A percentile compares a stretch with the other conserved stretches of the same genome.
Evolutionary conservation across 2,329 filamentous ascomycete genomes (phyloP).

Genomic region (Achaetomium macrosporum): DNA sequence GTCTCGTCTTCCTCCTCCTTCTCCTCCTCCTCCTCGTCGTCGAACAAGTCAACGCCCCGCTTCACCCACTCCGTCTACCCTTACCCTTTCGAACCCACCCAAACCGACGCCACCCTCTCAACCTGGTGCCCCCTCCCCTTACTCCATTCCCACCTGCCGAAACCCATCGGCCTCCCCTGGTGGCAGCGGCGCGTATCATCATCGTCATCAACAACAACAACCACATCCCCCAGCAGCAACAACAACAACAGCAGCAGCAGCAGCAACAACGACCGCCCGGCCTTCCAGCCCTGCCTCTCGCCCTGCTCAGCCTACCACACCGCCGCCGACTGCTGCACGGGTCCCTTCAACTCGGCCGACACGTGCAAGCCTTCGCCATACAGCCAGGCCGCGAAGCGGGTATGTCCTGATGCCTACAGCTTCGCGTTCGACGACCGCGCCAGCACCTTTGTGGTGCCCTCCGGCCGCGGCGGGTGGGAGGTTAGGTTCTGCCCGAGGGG

Average conservation of each 20-base stretch:
- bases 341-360: slow-evolving; percentile 56
- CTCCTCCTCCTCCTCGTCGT: background rate
- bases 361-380: slow-evolving; percentile 64
- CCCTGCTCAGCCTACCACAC: slow-evolving; percentile 65
- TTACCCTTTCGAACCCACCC: slow-evolving; percentile 56
- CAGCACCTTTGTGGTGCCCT: slow-evolving; percentile 57
- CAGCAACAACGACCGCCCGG: slow-evolving; percentile 61
- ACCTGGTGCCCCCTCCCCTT: slow-evolving; percentile 79
- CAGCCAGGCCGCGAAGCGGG: slow-evolving; percentile 61
- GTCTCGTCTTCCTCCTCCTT: slow-evolving; percentile 30
- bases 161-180: slow-evolving; percentile 58
- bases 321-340: slow-evolving; percentile 70
- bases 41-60: background rate
- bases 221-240: slow-evolving; percentile 38
- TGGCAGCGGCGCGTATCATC: background rate
- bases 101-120: slow-evolving; percentile 51
- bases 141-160: slow-evolving; percentile 60
- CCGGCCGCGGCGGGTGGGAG: slow-evolving; percentile 64
- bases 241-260: slow-evolving; percentile 47
- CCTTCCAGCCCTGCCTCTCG: slow-evolving; percentile 72
- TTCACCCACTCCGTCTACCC: slow-evolving; percentile 39
- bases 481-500: slow-evolving; percentile 68
- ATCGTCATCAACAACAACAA: background rate
- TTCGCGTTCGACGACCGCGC: slow-evolving; percentile 59
- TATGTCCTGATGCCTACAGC: slow-evolving; percentile 82